Base-by-base conservation (phyloP, 139 green algal genomes). In the Picochlorum costavermella region DNA sequence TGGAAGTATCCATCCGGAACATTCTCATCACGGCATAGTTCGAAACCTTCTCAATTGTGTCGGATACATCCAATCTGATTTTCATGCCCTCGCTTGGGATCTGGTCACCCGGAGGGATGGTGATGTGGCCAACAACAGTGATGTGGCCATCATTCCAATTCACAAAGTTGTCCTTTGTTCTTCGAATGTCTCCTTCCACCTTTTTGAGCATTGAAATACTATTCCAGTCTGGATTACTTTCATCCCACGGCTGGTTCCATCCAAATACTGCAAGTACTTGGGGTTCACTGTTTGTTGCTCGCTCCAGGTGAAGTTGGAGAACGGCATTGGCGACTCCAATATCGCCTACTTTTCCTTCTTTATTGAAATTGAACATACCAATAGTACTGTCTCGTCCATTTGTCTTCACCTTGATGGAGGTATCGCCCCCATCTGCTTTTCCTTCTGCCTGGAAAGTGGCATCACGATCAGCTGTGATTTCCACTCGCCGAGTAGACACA, bases 261-360 rank as follows among this genome's bases (percentile, higher is more conserved):
- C 48, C 48, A 20, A 55, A 55, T 9, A 55, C 48, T 26, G 48
- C n/a, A 8, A 55, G 17, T 2, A 55, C 48, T 55, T 55, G 48
- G 17, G 48, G 48, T 23, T 55, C 48, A 23, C 17, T 23, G 6
- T 55, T 55, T 20, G 48, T 26, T 26, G 17, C 17, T 23, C 6
- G 6, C n/a, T 55, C 48, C 17, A 55, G 12, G 48, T 55, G 48
- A 6, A 55, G 48, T 55, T 55, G 48, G n/a, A 55, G 48, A 9
- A 55, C 48, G 17, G 48, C 48, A 55, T 55, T 55, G 48, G 17
- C 48, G 6, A 55, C n/a, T 6, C 48, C 48, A 23, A 55, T 55
- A 55, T 55, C 48, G 17, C 48, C 48, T 40, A 40, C 33, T 40
- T 40, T 40, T 40, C 33, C 33, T 40, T 40, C 33, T 40, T 40